phyloP scores from a whole-genome alignment of 2,329 filamentous ascomycete species.

The Penicillium sp. region DNA sequence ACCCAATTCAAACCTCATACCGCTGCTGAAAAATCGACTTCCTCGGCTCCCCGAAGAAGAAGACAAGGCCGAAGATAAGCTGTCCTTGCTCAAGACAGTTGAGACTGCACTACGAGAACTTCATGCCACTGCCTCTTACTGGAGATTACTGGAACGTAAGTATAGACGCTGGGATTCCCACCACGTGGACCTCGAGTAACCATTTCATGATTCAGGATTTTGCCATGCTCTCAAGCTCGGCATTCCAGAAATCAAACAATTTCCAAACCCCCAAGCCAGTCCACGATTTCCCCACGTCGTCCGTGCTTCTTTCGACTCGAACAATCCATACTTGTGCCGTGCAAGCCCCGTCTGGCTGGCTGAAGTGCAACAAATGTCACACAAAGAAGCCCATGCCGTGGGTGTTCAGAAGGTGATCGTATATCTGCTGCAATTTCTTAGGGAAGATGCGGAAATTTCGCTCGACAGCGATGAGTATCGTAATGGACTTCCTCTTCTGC shows the following conservation, averaged over 20 bases:
- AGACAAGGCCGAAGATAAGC: slow-evolving; percentile 5
- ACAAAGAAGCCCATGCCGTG: slow-evolving; percentile 12
- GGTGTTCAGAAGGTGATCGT: slow-evolving; percentile 28
- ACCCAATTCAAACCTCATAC: slow-evolving; percentile 20
- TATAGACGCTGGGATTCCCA: background rate
- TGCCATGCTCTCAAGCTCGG: slow-evolving; percentile 4
- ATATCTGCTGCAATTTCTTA: slow-evolving; percentile 29
- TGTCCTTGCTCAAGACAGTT: slow-evolving; percentile 21
- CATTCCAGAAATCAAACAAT: background rate
- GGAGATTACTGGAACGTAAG: slow-evolving; percentile 8
- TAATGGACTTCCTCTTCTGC: background rate
- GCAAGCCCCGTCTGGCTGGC: slow-evolving; percentile 28
- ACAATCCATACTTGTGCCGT: slow-evolving; percentile 13
- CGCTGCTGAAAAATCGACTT: slow-evolving; percentile 19
- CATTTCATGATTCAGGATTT: slow-evolving; percentile 4
- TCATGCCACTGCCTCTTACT: slow-evolving; percentile 9
- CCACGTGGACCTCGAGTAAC: background rate
- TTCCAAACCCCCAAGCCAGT: background rate
- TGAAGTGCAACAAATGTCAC: slow-evolving; percentile 5
- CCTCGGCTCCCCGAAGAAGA: slow-evolving; percentile 5
- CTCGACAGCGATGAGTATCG: slow-evolving; percentile 8
- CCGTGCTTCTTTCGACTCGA: slow-evolving; percentile 3
- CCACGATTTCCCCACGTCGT: background rate
- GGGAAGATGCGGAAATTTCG: slow-evolving; percentile 23
- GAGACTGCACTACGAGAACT: slow-evolving; percentile 8